Percentiles rank a stretch among this genome's conserved stretches.
These are phyloP conservation scores for Euphorbia peplus DNA, from an alignment of 345 rosid species.

Conservation along the genomic window DNA sequence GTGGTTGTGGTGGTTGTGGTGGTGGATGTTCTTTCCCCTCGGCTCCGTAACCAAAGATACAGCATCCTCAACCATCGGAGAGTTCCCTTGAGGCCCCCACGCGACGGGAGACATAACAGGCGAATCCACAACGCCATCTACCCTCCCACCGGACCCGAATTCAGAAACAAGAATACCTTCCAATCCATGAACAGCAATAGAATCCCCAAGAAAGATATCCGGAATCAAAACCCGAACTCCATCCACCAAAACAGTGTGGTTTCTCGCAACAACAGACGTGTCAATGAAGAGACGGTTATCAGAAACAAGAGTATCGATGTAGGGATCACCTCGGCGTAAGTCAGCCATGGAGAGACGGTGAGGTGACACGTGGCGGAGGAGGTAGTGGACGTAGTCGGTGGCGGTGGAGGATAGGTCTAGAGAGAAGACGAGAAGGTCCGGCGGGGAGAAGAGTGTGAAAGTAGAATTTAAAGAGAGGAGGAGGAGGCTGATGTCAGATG, in stretches of 20 bases:
- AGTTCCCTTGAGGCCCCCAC: not conserved
- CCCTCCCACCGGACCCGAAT: not conserved
- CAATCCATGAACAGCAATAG: constrained; percentile 36
- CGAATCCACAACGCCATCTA: not conserved
- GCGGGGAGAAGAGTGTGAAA: constrained; percentile 30
- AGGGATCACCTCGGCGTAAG: constrained; percentile 12
- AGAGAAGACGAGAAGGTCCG: constrained; percentile 29
- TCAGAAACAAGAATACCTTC: constrained; percentile 32
- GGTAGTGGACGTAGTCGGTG: constrained; percentile 21
- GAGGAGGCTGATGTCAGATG: constrained; percentile 25
- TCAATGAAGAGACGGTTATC: constrained; percentile 5
- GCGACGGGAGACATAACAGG: not conserved
- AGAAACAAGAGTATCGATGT: constrained; percentile 27
- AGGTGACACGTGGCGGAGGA: constrained; percentile 33
- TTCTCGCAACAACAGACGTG: constrained; percentile 3
- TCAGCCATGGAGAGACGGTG: constrained; percentile 12
- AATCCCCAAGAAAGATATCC: constrained; percentile 28
- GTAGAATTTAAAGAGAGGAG: constrained; percentile 18
- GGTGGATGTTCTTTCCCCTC: not conserved
- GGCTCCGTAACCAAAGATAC: not conserved
- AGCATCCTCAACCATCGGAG: not conserved
- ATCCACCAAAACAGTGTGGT: constrained; percentile 17
- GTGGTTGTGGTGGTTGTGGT: no score
- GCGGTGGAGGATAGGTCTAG: constrained; percentile 35
- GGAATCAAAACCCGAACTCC: constrained; percentile 28